Evolutionary conservation across 129 eudicot genomes (phyloP), one percentile per base, ranked within the genome.

Genomic region (Kitagawia praeruptora): DNA sequence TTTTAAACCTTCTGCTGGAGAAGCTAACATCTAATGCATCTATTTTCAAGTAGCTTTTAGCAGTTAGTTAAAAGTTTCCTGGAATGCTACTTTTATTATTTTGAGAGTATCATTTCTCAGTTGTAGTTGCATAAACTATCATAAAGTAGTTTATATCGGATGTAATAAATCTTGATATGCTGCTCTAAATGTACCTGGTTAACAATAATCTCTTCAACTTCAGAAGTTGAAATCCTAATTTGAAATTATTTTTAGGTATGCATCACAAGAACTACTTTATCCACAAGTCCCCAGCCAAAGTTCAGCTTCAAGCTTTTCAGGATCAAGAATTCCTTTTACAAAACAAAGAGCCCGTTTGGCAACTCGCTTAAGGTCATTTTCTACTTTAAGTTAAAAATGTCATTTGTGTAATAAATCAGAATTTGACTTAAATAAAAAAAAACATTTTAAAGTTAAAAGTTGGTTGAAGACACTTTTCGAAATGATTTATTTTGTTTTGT

Each of bases 1-100:
- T 82, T 87, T 94, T 45, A 88, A 84, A 39, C 89, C 96, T 14
- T 77, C 91, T 2, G 51, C 58, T 12, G 82, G 82, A 70, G 85
- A 77, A 6, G 87, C 84, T 85, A 54, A 82, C 79, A 51, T 15
- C 27, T 80, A 64, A 84, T 77, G 64, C 77, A 77, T 41, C 28
- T 8, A 1, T 79, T 21, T 13, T 34, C 37, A 34, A 34, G 37
- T 34, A 34, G 37, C 37, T 34, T 34, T 34, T 34, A 53, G 64
- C 56, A 8, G 16, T 21, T 18, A 40, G 45, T 81, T 58, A 8
- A 74, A 58, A 11, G 1, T 64, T 42, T 27, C 41, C 41, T 63
- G 53, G 34, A 80, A 47, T 64, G 51, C 70, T 38, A 13, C 67
- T 63, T 19, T 74, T 73, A 54, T 74, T 27, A 12, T 16, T 53